Base-by-base conservation (phyloP, 2,329 filamentous ascomycete species). In the Talaromyces sp. region DNA sequence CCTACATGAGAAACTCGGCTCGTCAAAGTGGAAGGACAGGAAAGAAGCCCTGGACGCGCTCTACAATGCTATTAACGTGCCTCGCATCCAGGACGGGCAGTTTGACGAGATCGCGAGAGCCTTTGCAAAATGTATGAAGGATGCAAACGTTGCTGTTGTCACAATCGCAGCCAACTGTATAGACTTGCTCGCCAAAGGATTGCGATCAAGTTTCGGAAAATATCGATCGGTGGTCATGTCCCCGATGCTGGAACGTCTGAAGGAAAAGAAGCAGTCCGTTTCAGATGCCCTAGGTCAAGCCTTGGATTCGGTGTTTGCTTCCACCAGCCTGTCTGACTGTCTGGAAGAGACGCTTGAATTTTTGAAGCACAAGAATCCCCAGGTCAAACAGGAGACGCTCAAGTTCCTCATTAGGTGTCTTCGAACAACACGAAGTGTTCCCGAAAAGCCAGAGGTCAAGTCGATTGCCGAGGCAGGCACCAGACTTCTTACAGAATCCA, bases 81-180 rank as follows among this genome's bases (percentile, higher is more conserved):
- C 94, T 14, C 86, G 89, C 64, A 96, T 99, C 75, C 96, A 96
- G 75, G 94, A 98, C 68, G 91, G 87, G 6, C 89, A 91, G 60
- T 98, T 92, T 71, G 86, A 89, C 73, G 94, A 98, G 69, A 84
- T 98, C 67, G 87, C 91, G 61, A 85, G 91, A 64, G 89, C 87
- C 4, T 83, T 98, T 60, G 94, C 95, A 52, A 99, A 98, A 77
- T 92, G 87, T 69, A 99, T 99, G 95, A 99, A 99, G 76, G 96
- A 99, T 69, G 95, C 96, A 68, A 99, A 99, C 72, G 89, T 99
- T 67, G 89, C 91, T 5, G 95, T 98, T 56, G 95, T 97, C 23
- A 95, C 90, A 1, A 89, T 95, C 66, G 94, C 96, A 5, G 95
- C 94, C 2, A 93, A 96, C 69, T 96, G 94, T 76, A 89, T 97